A percentile compares a stretch with the other conserved stretches of the same genome.
These are phyloP conservation scores for Candida ficus DNA, from an alignment of 805 yeast species.

Conservation along the genomic window DNA sequence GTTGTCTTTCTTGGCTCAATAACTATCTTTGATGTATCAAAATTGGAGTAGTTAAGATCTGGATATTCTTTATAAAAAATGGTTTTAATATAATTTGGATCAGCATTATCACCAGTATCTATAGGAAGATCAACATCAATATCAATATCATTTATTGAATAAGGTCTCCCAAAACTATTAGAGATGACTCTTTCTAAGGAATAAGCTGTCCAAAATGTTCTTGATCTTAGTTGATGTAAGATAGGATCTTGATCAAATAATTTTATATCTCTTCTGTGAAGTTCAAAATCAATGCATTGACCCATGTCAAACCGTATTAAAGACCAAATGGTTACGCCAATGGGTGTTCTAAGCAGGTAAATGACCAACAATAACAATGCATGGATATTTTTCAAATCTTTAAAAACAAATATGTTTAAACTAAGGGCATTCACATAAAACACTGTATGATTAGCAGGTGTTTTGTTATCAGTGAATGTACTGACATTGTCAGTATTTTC, in stretches of 20 bases:
- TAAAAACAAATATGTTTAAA: neutral
- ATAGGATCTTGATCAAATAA: constrained; percentile 1
- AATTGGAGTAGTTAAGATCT: neutral
- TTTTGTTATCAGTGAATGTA: neutral
- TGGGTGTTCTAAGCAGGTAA: neutral
- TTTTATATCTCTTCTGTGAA: constrained; percentile 3
- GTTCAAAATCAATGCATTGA: constrained; percentile 1
- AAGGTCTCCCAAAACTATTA: constrained; percentile 3
- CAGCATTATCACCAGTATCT: neutral
- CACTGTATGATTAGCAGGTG: constrained; percentile 1
- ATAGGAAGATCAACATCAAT: constrained; percentile 4
- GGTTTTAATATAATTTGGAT: constrained; percentile 2
- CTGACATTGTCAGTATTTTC: neutral
- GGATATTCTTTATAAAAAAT: constrained; percentile 1
- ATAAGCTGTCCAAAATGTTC: constrained; percentile 6
- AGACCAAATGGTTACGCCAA: constrained; percentile 1
- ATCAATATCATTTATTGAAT: constrained; percentile 4
- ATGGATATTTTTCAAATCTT: neutral
- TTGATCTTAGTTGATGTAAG: neutral
- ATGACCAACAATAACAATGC: constrained; percentile 1
- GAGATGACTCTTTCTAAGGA: constrained; percentile 5
- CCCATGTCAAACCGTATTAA: constrained; percentile 1
- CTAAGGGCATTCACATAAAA: neutral
- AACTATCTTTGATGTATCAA: neutral
- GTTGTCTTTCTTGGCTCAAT: neutral